Evolutionary conservation across 1,284 basidiomycete genomes (phyloP), one percentile per base, ranked within the genome.

Genomic region (Austroboletus rostrupii): DNA sequence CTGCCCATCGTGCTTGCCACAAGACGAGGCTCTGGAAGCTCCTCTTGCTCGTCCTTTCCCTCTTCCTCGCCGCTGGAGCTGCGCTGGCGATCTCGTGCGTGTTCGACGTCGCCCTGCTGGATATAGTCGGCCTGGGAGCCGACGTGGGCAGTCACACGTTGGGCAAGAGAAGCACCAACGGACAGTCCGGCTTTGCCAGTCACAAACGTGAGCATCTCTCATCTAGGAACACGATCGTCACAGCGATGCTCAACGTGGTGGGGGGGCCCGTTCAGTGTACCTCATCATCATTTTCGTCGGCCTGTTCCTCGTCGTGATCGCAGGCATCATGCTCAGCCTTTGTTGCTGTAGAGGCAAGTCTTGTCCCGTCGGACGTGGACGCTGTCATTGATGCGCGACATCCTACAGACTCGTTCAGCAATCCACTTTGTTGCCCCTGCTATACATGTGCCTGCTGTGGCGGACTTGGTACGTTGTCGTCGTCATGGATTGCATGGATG

Each of bases 381-480:
- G 21, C 13, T 10, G 23, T 9, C 41, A 33, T 41, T 53, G 43
- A 58, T 26, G 16, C 52, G 29, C 5, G 14, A 42, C 17, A 23
- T 48, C 54, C 44, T 32, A 6, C 20, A 79, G 79, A 76, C n/a
- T 60, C 74, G 0, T 82, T 83, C 55, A 57, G 78, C 52, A 83
- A 83, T 49, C 80, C 80, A 1, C 65, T 76, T 0, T 83, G 81
- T 55, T 83, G 79, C 55, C 81, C 81, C 1, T 83, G 81, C 57
- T 83, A 83, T 61, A 69, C 81, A 6, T 83, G 81, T 53, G 81
- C 81, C 3, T 83, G 80, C 63, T 83, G 81, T 51, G 81, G 81
- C 51, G 81, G 81, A 36, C 70, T 83, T 19, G 78, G 81, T 81
- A 57, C 56, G 76, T 70, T n/a, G 41, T 47, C 38, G 4, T 13